Percentiles rank a stretch among this genome's conserved stretches.
Conservation (phyloP, 129 eudicot genomes). For the Helianthus tuberosus region DNA sequence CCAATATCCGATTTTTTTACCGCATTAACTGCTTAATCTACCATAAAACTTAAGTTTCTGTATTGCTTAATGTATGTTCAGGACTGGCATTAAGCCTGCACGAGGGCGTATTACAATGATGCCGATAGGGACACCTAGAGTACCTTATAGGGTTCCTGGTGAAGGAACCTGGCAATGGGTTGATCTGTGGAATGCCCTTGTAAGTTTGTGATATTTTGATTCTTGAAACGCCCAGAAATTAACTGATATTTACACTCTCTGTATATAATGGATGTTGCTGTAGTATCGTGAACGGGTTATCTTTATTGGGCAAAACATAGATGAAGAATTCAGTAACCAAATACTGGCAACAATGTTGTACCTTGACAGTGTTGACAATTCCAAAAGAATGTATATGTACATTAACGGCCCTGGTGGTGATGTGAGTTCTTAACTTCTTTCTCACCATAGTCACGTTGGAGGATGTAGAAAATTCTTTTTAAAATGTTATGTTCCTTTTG, state of each 20-base stretch:
- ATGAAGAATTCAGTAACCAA: constrained; percentile 73
- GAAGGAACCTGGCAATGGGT: constrained; percentile 84
- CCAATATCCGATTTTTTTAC: no score
- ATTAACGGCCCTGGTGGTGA: constrained; percentile 87
- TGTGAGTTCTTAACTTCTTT: constrained; percentile 74
- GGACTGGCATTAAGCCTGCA: constrained; percentile 56
- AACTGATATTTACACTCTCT: background rate
- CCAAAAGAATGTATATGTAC: constrained; percentile 66
- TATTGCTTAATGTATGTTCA: constrained; percentile 27
- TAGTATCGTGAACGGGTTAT: constrained; percentile 90
- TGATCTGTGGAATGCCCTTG: constrained; percentile 93
- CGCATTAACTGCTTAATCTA: no score
- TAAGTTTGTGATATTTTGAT: constrained; percentile 33
- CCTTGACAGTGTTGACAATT: constrained; percentile 70
- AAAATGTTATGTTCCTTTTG: constrained; percentile 12
- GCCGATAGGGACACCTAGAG: constrained; percentile 87
- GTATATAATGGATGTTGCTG: constrained; percentile 23
- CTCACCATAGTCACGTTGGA: background rate
- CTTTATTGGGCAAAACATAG: constrained; percentile 69
- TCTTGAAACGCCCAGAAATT: background rate
- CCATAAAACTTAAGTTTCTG: background rate
- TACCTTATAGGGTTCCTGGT: constrained; percentile 64
- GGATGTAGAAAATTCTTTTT: background rate
- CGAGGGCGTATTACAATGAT: constrained; percentile 71
- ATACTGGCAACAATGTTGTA: constrained; percentile 82